A percentile compares a stretch with the other conserved stretches of the same genome.
These are phyloP conservation scores for Grifola frondosa DNA, from an alignment of 1,284 basidiomycete species.

Conservation along the genomic window DNA sequence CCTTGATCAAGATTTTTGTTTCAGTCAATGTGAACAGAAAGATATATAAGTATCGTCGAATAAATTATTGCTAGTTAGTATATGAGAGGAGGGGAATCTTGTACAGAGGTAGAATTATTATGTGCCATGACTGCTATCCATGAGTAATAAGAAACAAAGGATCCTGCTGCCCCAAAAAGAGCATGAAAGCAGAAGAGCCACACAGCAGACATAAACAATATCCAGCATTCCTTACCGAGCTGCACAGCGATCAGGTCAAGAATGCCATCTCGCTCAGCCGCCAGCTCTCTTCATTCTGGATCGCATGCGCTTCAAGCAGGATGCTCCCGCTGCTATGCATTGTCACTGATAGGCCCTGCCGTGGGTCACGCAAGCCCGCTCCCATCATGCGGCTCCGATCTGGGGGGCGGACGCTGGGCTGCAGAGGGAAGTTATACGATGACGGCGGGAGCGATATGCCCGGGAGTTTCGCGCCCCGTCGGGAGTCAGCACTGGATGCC, in stretches of 20 bases:
- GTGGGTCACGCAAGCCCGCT: slow-evolving; percentile 21
- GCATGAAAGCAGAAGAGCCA: no score
- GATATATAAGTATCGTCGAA: no score
- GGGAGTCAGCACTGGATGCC: not conserved
- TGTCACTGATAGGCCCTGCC: slow-evolving; percentile 51
- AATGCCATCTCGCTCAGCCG: slow-evolving; percentile 71
- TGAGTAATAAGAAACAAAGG: no score
- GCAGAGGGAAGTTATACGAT: slow-evolving; percentile 11
- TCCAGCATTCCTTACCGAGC: no score
- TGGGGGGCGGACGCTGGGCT: slow-evolving; percentile 6
- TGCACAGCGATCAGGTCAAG: slow-evolving; percentile 43
- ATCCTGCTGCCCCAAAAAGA: no score
- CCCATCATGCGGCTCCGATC: slow-evolving; percentile 11
- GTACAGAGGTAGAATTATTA: no score
- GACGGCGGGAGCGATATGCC: slow-evolving; percentile 16
- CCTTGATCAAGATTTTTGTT: no score
- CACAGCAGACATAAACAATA: no score
- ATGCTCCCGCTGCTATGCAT: slow-evolving; percentile 60
- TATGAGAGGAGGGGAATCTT: no score
- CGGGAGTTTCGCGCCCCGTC: not conserved
- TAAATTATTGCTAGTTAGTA: no score
- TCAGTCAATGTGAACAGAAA: no score
- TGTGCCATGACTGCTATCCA: no score
- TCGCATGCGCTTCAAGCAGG: slow-evolving; percentile 45
- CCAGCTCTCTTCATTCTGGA: slow-evolving; percentile 65